A percentile compares a stretch with the other conserved stretches of the same genome.
Evolutionary conservation across 306 rosid genomes (phyloP).

Genomic region (Medicago arabica): DNA sequence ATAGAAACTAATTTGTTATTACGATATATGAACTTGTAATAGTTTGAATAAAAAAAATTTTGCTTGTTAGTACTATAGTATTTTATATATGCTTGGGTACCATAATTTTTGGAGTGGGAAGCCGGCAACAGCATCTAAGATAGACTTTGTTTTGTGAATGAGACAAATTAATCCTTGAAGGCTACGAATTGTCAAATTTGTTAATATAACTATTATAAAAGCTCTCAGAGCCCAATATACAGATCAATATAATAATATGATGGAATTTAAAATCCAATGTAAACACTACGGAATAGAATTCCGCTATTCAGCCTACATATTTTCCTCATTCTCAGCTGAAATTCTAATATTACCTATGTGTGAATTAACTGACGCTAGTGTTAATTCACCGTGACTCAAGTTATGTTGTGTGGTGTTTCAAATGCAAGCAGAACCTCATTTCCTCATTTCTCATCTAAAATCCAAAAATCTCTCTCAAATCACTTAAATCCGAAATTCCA

Average conservation of each 20-base stretch:
- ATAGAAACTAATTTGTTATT: neutral
- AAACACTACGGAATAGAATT: neutral
- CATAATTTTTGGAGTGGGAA: slow-evolving; percentile 18
- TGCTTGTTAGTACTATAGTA: neutral
- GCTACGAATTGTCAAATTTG: slow-evolving; percentile 4
- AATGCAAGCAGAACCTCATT: no score
- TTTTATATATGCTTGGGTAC: slow-evolving; percentile 38
- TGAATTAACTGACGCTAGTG: no score
- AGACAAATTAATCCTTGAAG: slow-evolving; percentile 28
- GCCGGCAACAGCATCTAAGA: slow-evolving; percentile 22
- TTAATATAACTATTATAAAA: neutral
- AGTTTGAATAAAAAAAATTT: neutral
- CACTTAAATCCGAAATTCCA: no score
- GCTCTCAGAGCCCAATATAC: neutral
- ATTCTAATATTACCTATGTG: no score
- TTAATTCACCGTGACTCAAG: no score
- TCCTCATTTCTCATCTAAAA: no score
- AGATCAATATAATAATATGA: slow-evolving; percentile 35
- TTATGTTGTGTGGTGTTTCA: no score
- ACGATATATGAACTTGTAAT: neutral
- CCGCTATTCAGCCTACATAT: no score
- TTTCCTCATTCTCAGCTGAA: no score
- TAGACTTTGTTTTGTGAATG: slow-evolving; percentile 25
- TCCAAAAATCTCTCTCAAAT: no score
- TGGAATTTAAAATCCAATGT: slow-evolving; percentile 49